Base-by-base conservation (phyloP, 805 yeast species). In the Yarrowia bubula region DNA sequence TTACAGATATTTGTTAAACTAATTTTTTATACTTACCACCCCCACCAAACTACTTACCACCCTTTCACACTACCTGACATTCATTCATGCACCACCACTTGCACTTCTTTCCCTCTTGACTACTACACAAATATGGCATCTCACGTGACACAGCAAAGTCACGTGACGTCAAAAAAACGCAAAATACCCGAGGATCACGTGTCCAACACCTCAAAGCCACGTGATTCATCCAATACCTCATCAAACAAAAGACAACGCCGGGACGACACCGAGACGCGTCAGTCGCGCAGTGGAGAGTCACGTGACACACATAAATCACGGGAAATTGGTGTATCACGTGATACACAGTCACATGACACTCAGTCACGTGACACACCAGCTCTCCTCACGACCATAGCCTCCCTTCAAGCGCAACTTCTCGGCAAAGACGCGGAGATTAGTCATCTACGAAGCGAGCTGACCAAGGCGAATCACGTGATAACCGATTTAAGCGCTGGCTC, bases 351-450 rank as follows among this genome's bases (percentile, higher is more conserved):
- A 14, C 39, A 13, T 8, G 10, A 41, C 44, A 4, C 44, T 41
- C 18, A 8, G 5, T 18, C 42, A 8, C 58, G 22, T 14, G 43
- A 51, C n/a, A 17, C 22, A 0, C 14, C 42, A 1, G 1, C 37
- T 3, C 44, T 51, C 7, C 37, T 38, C 13, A 51, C 60, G 0
- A 38, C 43, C 5, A 51, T 51, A 10, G 22, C 60, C 14, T 9
- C 44, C 11, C 37, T 51, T 5, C 14, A 38, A 4, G 60, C 46
- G 0, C 60, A n/a, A n/a, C 9, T 51, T 9, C 18, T 35, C 2
- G 60, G 60, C 44, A 51, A 51, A 38, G 60, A 51, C 9, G 46
- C 44, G 3, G 60, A 51, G 28, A 51, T 51, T 31, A 10, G 22
- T 15, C 60, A 51, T 28, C n/a, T 51, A n/a, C 38, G 39, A 38